A percentile compares a stretch with the other conserved stretches of the same genome.
These are phyloP conservation scores for Trametes gibbosa DNA, from an alignment of 768 basidiomycete species.

Conservation along the genomic window DNA sequence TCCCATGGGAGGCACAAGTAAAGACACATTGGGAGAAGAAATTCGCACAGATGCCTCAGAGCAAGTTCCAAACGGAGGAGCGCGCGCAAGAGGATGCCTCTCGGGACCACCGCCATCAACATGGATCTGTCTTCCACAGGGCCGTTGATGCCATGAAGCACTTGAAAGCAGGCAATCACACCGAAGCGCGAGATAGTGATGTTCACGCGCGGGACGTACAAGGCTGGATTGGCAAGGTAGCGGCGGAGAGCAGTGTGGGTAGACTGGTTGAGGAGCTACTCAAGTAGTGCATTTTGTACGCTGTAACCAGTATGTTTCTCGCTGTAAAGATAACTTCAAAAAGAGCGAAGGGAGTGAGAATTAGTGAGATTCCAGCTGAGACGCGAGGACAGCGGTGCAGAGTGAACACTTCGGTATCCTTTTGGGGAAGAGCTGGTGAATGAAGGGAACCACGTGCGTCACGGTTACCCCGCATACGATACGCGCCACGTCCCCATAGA, in stretches of 20 bases:
- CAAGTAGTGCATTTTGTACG: background rate
- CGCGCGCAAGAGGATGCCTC: constrained; percentile 16
- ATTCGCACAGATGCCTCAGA: constrained; percentile 16
- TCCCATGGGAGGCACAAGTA: constrained; percentile 52
- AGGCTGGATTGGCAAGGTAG: constrained; percentile 1
- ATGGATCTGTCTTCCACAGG: background rate
- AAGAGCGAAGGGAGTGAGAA: too few relatives aligned
- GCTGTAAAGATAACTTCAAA: too few relatives aligned
- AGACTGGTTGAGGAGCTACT: constrained; percentile 17
- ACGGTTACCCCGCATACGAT: background rate
- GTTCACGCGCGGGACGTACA: background rate
- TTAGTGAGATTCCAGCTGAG: too few relatives aligned
- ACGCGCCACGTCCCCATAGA: constrained; percentile 8
- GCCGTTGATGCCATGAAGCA: constrained; percentile 6
- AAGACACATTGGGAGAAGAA: constrained; percentile 47
- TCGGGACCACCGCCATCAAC: constrained; percentile 23
- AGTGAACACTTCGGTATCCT: background rate
- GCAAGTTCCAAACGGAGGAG: constrained; percentile 10
- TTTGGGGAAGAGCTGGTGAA: background rate
- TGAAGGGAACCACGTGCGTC: constrained; percentile 11
- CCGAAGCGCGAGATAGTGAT: background rate
- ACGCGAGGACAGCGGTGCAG: too few relatives aligned
- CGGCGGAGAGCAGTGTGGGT: constrained; percentile 20
- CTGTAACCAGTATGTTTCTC: too few relatives aligned
- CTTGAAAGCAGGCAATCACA: background rate